Evolutionary conservation across 2,329 filamentous ascomycete species (phyloP), one percentile per base, ranked within the genome.

Genomic region (Trichocomaceae sp.): DNA sequence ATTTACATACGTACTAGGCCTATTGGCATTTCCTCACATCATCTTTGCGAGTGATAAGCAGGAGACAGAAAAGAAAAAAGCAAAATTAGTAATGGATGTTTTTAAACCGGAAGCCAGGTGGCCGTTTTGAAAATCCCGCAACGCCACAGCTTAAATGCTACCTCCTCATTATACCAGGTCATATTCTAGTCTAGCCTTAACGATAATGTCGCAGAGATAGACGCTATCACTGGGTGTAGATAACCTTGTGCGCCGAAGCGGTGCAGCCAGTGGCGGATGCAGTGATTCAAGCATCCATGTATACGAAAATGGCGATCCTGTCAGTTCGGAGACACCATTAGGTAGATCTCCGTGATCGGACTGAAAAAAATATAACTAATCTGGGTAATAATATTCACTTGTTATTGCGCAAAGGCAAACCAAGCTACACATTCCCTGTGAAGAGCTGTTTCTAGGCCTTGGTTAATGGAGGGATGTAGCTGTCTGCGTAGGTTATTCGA

Each of bases 251-350:
- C 23, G 10, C 10, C n/a, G 23, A 20, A 50, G 4, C 22, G 31
- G 29, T 20, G 12, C 7, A 20, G 17, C 20, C 26, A 46, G 41
- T 45, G 19, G 26, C 50, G 33, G 41, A 20, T 3, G 6, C 19
- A n/a, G 19, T 13, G 20, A 31, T 35, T 33, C 29, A 46, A 37
- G 19, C 50, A 35, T 15, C 20, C 20, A 26, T 2, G 26, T 29
- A 17, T 19, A 20, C 49, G 19, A 42, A 9, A n/a, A 19, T 15
- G 50, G 19, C 15, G 41, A 46, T 52, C 50, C 29, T 39, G 49
- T 45, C 49, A 41, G 31, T 45, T 52, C 41, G 50, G 50, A 52
- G 41, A 46, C 29, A 51, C 26, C 26, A 51, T 51, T 35, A 23
- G 6, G 41, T 37, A 22, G 41, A 46, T 52, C 41, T 7, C 23